Evolutionary conservation across 495 filamentous ascomycete species (phyloP).

Genomic region (Penicillium turbatum): DNA sequence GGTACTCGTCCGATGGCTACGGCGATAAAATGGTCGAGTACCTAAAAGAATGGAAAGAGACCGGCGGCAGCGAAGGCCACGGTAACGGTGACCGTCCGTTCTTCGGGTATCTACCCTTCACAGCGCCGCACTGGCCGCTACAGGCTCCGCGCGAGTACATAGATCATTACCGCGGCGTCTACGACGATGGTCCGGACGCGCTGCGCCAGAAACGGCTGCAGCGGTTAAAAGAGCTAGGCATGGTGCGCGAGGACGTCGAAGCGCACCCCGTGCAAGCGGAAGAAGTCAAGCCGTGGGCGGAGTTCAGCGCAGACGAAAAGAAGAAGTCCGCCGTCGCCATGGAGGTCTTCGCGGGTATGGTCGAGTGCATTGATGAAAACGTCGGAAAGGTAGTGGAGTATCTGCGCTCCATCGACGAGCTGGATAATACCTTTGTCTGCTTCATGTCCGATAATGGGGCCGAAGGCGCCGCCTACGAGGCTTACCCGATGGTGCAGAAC

Average conservation of each 20-base stretch:
- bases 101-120: conserved; percentile 58
- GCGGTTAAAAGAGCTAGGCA: conserved; percentile 48
- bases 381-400: conserved; percentile 56
- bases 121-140: conserved; percentile 59
- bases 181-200: conserved; percentile 53
- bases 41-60: conserved; percentile 48
- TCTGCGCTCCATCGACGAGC: conserved; percentile 51
- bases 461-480: conserved; percentile 58
- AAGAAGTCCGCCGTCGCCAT: conserved; percentile 51
- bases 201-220: conserved; percentile 48
- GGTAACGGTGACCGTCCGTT: conserved; percentile 48
- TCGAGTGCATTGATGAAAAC: conserved; percentile 58
- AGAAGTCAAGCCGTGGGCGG: conserved; percentile 50
- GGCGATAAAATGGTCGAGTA: conserved; percentile 52
- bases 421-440: conserved; percentile 60
- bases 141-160: conserved; percentile 52
- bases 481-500: conserved; percentile 52
- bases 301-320: conserved; percentile 47
- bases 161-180: conserved; percentile 51
- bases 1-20: conserved; percentile 54
- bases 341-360: conserved; percentile 63
- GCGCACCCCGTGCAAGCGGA: conserved; percentile 52
- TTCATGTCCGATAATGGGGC: conserved; percentile 67
- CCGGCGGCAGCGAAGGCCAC: conserved; percentile 27
- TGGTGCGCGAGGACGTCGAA: conserved; percentile 48